Evolutionary conservation across 2,329 filamentous ascomycete genomes (phyloP).

Genomic region (Aspergillus pseudoviridinutans): DNA sequence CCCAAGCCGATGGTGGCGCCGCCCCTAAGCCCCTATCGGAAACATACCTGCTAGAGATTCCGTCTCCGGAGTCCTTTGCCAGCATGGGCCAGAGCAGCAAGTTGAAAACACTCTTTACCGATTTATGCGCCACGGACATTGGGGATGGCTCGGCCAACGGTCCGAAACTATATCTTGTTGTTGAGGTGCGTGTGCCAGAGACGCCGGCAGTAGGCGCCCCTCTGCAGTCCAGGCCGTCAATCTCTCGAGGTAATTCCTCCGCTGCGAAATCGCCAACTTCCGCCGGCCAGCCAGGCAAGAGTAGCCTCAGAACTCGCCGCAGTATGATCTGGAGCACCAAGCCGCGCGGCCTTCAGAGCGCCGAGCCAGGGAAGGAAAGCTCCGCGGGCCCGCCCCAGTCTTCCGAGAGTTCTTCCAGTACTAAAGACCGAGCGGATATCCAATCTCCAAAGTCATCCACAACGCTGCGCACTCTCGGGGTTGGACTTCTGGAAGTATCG

Average conservation of each 20-base stretch:
- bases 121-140: conserved; percentile 73
- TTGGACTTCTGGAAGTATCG: conserved; percentile 75
- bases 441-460: conserved; percentile 30
- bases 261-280: conserved; percentile 23
- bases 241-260: conserved; percentile 32
- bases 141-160: conserved; percentile 60
- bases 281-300: conserved; percentile 31
- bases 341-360: conserved; percentile 24
- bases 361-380: conserved; percentile 28
- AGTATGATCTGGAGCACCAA: conserved; percentile 45
- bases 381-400: conserved; percentile 28
- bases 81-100: conserved; percentile 62
- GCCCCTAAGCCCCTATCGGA: conserved; percentile 71
- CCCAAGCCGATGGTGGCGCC: conserved; percentile 61
- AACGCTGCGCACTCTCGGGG: conserved; percentile 66
- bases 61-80: conserved; percentile 67
- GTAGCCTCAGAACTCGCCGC: conserved; percentile 37
- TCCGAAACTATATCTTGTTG: conserved; percentile 75
- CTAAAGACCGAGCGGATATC: conserved; percentile 20
- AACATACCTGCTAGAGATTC: conserved; percentile 73
- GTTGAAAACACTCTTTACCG: conserved; percentile 81
- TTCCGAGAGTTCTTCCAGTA: conserved; percentile 26
- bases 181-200: conserved; percentile 67
- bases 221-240: conserved; percentile 26
- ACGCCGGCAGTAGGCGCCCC: conserved; percentile 26